Conservation (phyloP, 164 flowering plant genomes). For the Sedum album region DNA sequence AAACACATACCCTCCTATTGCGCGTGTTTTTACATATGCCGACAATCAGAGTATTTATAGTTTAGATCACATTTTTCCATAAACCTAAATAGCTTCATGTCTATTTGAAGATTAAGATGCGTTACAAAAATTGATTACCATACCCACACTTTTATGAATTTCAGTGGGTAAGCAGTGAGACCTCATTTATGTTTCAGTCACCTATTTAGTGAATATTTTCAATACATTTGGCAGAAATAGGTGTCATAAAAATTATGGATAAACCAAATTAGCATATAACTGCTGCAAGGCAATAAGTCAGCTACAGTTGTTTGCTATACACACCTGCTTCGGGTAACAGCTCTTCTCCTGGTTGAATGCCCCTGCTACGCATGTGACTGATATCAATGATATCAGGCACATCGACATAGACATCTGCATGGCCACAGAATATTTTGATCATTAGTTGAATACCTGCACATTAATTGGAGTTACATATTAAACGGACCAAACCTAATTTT, state of each 20-base stretch:
- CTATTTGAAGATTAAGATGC: neutral
- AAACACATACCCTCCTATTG: no score
- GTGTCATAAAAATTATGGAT: neutral
- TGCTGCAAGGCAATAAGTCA: neutral
- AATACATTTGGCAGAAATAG: neutral
- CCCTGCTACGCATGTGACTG: conserved; percentile 89
- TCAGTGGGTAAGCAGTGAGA: no score
- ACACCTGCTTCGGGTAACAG: conserved; percentile 82
- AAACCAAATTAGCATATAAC: neutral
- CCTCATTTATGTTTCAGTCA: no score
- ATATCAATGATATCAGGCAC: conserved; percentile 93
- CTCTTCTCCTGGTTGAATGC: conserved; percentile 92
- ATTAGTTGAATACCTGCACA: neutral
- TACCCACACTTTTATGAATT: no score
- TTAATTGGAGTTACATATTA: neutral
- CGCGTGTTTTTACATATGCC: no score
- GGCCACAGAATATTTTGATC: conserved; percentile 8
- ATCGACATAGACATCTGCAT: conserved; percentile 90
- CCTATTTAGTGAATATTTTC: neutral
- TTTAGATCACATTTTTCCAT: neutral
- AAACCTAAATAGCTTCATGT: neutral
- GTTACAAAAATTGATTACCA: neutral
- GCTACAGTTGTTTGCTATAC: conserved; percentile 10
- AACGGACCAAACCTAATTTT: conserved; percentile 60
- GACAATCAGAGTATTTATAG: no score